Conservation (phyloP, 805 yeast species). For the Scheffersomyces lignosus region DNA sequence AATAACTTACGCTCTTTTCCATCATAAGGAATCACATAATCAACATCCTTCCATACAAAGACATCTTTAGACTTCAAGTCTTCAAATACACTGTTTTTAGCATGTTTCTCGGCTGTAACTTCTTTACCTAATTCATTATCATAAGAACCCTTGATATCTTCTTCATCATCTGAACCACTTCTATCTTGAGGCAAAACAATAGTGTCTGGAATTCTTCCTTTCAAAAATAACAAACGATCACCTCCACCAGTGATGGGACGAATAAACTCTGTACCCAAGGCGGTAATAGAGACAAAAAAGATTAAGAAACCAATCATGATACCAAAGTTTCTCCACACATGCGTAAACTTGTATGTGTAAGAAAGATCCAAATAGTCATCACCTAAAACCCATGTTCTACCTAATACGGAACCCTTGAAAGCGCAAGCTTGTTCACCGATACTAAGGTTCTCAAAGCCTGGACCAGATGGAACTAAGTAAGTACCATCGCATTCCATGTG, state of each 20-base stretch:
- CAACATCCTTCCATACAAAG: slow-evolving; percentile 58
- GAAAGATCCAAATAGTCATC: slow-evolving; percentile 34
- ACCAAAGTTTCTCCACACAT: slow-evolving; percentile 51
- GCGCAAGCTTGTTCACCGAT: slow-evolving; percentile 18
- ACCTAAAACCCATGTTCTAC: slow-evolving; percentile 25
- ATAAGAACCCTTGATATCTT: not conserved
- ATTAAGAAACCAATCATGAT: slow-evolving; percentile 32
- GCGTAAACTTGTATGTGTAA: slow-evolving; percentile 35
- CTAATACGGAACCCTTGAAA: slow-evolving; percentile 17
- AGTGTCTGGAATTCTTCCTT: slow-evolving; percentile 11
- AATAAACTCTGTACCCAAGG: slow-evolving; percentile 24
- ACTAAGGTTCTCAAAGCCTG: slow-evolving; percentile 18
- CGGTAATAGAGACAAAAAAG: slow-evolving; percentile 20
- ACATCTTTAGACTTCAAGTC: slow-evolving; percentile 9
- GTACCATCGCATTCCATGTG: slow-evolving; percentile 23
- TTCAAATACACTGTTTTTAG: slow-evolving; percentile 4
- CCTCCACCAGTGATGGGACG: slow-evolving; percentile 34
- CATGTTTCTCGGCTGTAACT: slow-evolving; percentile 3
- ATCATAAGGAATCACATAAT: slow-evolving; percentile 54
- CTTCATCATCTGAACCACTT: slow-evolving; percentile 10
- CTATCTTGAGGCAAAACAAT: slow-evolving; percentile 10
- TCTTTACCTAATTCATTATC: not conserved
- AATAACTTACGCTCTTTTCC: slow-evolving; percentile 40
- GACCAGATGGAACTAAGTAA: slow-evolving; percentile 25
- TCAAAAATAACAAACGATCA: slow-evolving; percentile 26